Conservation (phyloP, 1,139 yeast genomes). For the Yamadazyma pseudoaaseri region DNA sequence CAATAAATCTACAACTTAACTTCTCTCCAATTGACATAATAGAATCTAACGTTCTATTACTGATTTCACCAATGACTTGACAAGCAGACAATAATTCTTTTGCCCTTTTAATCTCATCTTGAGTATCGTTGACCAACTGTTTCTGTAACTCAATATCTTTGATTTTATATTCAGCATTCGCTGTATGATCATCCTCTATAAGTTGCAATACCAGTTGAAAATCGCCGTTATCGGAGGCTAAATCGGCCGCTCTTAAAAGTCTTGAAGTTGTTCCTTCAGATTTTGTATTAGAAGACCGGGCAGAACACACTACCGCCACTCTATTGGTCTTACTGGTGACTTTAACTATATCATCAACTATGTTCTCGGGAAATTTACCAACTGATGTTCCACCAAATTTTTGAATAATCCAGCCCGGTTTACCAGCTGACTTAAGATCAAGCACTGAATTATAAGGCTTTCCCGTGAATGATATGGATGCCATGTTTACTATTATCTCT, state of each 20-base stretch:
- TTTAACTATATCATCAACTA: constrained; percentile 80
- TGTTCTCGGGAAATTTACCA: constrained; percentile 85
- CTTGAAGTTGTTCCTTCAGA: constrained; percentile 94
- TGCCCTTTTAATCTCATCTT: constrained; percentile 64
- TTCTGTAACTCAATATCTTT: constrained; percentile 41
- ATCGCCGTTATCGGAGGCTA: constrained; percentile 59
- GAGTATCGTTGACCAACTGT: constrained; percentile 55
- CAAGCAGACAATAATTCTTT: constrained; percentile 78
- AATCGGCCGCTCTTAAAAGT: constrained; percentile 75
- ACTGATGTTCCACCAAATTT: constrained; percentile 98
- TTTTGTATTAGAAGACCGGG: constrained; percentile 87
- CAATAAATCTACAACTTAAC: constrained; percentile 83
- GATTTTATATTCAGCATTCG: constrained; percentile 64
- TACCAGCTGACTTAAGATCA: constrained; percentile 28
- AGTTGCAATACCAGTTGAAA: constrained; percentile 53
- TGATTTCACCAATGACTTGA: constrained; percentile 86
- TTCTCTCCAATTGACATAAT: constrained; percentile 95
- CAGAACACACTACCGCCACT: constrained; percentile 97
- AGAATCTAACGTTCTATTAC: constrained; percentile 82
- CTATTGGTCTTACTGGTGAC: constrained; percentile 57
- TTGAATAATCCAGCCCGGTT: constrained; percentile 80
- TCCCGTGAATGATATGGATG: constrained; percentile 13
- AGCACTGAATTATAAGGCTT: constrained; percentile 42
- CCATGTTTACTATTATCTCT: neutral
- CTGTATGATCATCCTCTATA: constrained; percentile 74